A percentile compares a stretch with the other conserved stretches of the same genome.
Evolutionary conservation across 257 asterid species (phyloP).

Genomic region (Solanum sitiens): DNA sequence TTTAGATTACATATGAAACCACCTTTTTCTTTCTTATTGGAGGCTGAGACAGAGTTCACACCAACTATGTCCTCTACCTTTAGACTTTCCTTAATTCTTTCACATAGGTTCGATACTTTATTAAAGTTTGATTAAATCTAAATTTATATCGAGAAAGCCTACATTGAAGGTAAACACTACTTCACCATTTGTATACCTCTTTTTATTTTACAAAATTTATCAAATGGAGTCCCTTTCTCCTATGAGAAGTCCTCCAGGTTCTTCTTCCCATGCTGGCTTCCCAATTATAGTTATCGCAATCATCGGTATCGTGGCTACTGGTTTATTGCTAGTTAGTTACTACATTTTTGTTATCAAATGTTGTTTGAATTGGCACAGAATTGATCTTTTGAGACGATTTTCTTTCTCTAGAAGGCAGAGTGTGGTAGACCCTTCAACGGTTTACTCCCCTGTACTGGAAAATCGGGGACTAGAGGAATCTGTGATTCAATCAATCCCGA

Average conservation of each 20-base stretch:
- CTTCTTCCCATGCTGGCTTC: slow-evolving; percentile 39
- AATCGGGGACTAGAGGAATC: slow-evolving; percentile 57
- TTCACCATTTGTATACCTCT: neutral
- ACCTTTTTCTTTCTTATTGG: neutral
- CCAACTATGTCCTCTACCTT: neutral
- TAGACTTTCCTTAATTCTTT: neutral
- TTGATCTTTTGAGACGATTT: slow-evolving; percentile 48
- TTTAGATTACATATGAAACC: neutral
- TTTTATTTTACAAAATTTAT: neutral
- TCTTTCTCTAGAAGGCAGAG: slow-evolving; percentile 41
- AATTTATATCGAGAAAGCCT: neutral
- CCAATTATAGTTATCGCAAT: slow-evolving; percentile 74
- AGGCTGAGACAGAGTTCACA: neutral
- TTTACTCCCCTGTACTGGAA: slow-evolving; percentile 29
- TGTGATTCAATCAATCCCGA: slow-evolving; percentile 51
- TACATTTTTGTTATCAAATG: slow-evolving; percentile 81
- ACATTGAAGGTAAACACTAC: neutral
- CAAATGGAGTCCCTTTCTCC: slow-evolving; percentile 25
- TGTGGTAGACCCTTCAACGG: slow-evolving; percentile 14
- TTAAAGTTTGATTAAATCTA: neutral
- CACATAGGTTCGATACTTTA: neutral
- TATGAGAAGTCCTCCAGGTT: slow-evolving; percentile 11
- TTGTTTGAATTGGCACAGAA: slow-evolving; percentile 70
- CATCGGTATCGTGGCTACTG: slow-evolving; percentile 73
- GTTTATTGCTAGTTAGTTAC: slow-evolving; percentile 66